Conservation (phyloP, 2,329 filamentous ascomycete genomes). For the Pseudogymnoascus sp. region DNA sequence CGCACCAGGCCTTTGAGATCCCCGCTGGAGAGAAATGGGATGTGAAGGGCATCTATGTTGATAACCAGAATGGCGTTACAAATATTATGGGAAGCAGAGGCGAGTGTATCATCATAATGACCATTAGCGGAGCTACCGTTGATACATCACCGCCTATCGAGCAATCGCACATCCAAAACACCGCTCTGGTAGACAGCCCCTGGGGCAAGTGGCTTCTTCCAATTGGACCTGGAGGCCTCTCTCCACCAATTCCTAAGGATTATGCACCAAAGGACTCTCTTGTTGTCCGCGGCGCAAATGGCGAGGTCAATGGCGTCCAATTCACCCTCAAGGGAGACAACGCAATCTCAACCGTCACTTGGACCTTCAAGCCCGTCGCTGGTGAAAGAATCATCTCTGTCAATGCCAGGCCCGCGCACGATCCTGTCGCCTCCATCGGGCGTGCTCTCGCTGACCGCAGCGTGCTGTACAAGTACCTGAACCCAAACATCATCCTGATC, state of each 20-base stretch:
- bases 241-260: constrained; percentile 39
- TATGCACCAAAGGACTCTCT: constrained; percentile 46
- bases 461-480: constrained; percentile 97
- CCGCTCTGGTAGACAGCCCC: constrained; percentile 46
- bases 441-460: constrained; percentile 84
- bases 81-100: constrained; percentile 39
- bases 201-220: constrained; percentile 48
- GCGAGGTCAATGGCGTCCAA: constrained; percentile 48
- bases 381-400: constrained; percentile 64
- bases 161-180: constrained; percentile 37
- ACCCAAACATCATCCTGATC: constrained; percentile 75
- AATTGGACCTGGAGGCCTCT: constrained; percentile 43
- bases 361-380: constrained; percentile 63
- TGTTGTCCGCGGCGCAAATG: constrained; percentile 43
- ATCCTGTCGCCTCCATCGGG: constrained; percentile 90
- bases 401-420: constrained; percentile 62
- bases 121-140: constrained; percentile 43
- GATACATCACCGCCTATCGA: constrained; percentile 37
- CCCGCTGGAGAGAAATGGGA: constrained; percentile 51
- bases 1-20: constrained; percentile 54
- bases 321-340: constrained; percentile 39
- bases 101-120: constrained; percentile 51
- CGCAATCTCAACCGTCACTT: constrained; percentile 46
- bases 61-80: constrained; percentile 45
- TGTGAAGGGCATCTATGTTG: constrained; percentile 59